phyloP scores from a whole-genome alignment of 1,284 basidiomycete species.

The Caloboletus inedulis region DNA sequence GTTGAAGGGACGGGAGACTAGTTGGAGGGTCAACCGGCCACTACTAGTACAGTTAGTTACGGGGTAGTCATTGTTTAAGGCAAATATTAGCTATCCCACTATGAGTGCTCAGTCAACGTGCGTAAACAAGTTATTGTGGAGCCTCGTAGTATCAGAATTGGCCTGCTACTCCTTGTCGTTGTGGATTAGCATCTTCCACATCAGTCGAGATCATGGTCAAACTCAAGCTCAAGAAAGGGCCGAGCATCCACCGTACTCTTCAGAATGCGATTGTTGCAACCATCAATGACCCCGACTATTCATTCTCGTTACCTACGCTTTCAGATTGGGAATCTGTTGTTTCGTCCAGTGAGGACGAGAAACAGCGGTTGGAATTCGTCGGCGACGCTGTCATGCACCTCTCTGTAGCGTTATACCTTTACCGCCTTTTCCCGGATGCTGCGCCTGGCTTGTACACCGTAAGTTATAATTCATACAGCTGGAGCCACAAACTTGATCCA shows the following conservation, averaged over 20 bases:
- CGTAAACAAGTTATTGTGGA: too few species aligned
- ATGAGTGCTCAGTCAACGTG: too few species aligned
- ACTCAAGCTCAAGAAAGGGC: slow-evolving; percentile 21
- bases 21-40: too few species aligned
- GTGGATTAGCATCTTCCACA: background rate
- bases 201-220: slow-evolving; percentile 17
- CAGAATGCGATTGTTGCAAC: slow-evolving; percentile 26
- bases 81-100: too few species aligned
- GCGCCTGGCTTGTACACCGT: slow-evolving; percentile 32
- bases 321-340: slow-evolving; percentile 33
- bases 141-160: too few species aligned
- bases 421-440: slow-evolving; percentile 27
- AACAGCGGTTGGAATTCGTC: slow-evolving; percentile 30
- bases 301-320: slow-evolving; percentile 29
- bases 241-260: slow-evolving; percentile 15
- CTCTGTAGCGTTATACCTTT: slow-evolving; percentile 30
- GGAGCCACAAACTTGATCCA: background rate
- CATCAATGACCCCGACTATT: slow-evolving; percentile 29
- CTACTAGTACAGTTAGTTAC: too few species aligned
- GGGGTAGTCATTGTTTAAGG: too few species aligned
- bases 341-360: slow-evolving; percentile 28
- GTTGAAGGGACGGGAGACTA: too few species aligned
- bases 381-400: slow-evolving; percentile 34
- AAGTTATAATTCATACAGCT: slow-evolving; percentile 1
- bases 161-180: too few species aligned